Percentiles rank a stretch among this genome's conserved stretches.
These are phyloP conservation scores for Lepidopterella palustris DNA, from an alignment of 495 filamentous ascomycete genomes.

Conservation along the genomic window DNA sequence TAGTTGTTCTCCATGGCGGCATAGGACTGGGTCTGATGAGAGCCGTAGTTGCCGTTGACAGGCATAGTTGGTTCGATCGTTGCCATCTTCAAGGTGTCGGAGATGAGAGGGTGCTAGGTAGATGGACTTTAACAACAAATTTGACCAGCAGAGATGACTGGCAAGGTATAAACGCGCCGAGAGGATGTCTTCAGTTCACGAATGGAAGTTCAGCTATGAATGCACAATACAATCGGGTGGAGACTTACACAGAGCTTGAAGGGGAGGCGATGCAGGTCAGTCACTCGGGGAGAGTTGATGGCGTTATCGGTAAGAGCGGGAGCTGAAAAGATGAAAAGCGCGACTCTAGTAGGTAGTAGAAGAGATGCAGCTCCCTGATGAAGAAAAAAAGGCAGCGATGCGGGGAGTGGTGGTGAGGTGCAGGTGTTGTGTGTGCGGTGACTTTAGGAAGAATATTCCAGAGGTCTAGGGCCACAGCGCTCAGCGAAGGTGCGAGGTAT, in stretches of 20 bases:
- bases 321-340: neutral
- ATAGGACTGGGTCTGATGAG: conserved; percentile 31
- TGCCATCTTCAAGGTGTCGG: conserved; percentile 31
- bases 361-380: neutral
- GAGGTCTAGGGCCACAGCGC: neutral
- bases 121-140: neutral
- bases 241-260: neutral
- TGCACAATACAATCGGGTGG: neutral
- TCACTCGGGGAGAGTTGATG: neutral
- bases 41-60: conserved; percentile 40
- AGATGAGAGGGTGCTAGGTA: neutral
- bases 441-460: neutral
- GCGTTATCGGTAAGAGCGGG: neutral
- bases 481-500: no score
- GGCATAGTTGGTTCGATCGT: conserved; percentile 35
- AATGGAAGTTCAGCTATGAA: neutral
- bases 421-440: neutral
- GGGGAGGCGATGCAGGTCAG: neutral
- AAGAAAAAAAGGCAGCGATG: neutral
- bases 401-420: neutral
- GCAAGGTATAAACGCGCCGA: neutral
- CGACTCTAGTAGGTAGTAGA: neutral
- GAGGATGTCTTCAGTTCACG: neutral
- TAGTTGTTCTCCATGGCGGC: conserved; percentile 29
- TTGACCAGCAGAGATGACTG: neutral